Evolutionary conservation across 1,284 basidiomycete species (phyloP), one percentile per base, ranked within the genome.

Genomic region (Taiwanofungus camphoratus): DNA sequence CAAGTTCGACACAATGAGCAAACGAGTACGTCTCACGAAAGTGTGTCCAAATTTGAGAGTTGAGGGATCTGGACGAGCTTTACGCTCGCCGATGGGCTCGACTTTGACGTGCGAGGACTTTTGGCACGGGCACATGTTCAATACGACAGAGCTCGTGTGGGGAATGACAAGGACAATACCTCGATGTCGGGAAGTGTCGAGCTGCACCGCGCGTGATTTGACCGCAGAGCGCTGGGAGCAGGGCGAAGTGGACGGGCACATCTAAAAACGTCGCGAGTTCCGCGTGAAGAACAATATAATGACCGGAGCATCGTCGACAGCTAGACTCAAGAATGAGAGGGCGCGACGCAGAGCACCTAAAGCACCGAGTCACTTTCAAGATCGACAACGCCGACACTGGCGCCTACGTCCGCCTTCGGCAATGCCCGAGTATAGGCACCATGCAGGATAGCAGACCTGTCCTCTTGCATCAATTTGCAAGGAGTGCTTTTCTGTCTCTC

Each of bases 1-100:
- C 29, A 40, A 47, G 39, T 35, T 30, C 19, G 36, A 32, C 20
- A 26, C 13, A 1, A 26, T 41, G 15, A 5, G 22, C 12, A 7
- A 18, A 26, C 6, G 13, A 41, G 19, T 13, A 20, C 11, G 15
- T 29, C 78, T 64, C 56, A 85, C 85, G 57, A 87, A 87, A 20
- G 72, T 79, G 55, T 77, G 78, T 3, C 84, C 85, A 55, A 87
- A 87, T 5, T 78, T 69, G 35, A 87, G 68, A 13, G 63, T 66
- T 3, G 76, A 69, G 13, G 78, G 64, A 3, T 71, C 65, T 16
- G 83, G 82, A 6, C 73, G 62, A 18, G 70, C 57, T 48, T 71
- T 73, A 2, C 77, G 81, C n/a, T 64, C 67, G 22, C 59, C 26
- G 13, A 73, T 81, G 50, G 64, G 64, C 12, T 63, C 63, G 36